Evolutionary conservation across 305 asterid genomes (phyloP).

Genomic region (Fraxinus velutina): DNA sequence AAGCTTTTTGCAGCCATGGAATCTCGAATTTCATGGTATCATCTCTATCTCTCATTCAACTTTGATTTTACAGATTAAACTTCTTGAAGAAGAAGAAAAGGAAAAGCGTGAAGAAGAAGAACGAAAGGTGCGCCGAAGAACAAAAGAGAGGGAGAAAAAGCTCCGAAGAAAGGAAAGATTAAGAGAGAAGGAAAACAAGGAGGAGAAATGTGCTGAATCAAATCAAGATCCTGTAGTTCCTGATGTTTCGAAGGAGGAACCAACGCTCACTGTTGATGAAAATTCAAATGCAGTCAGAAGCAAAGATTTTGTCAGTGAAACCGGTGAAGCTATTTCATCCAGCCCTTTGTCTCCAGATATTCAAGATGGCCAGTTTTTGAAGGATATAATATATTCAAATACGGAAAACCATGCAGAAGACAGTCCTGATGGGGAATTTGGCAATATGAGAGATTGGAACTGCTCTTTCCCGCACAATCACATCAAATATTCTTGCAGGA

Average conservation of each 20-base stretch:
- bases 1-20: background rate
- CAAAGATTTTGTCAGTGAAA: conserved; percentile 46
- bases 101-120: conserved; percentile 66
- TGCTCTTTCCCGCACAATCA: conserved; percentile 38
- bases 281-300: conserved; percentile 33
- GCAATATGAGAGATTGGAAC: conserved; percentile 41
- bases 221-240: conserved; percentile 33
- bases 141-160: conserved; percentile 89
- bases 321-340: conserved; percentile 51
- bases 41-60: conserved; percentile 28
- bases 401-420: conserved; percentile 52
- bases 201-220: conserved; percentile 47
- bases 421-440: conserved; percentile 40
- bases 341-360: conserved; percentile 51
- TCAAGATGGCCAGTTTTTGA: conserved; percentile 48
- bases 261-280: conserved; percentile 41
- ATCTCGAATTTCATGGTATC: conserved; percentile 11
- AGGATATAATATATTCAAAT: conserved; percentile 41
- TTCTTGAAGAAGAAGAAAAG: conserved; percentile 97
- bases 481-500: conserved; percentile 55
- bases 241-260: conserved; percentile 41
- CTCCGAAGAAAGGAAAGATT: conserved; percentile 88
- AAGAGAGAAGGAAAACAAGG: conserved; percentile 71
- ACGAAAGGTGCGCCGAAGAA: conserved; percentile 79
- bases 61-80: conserved; percentile 63